Percentiles rank a stretch among this genome's conserved stretches.
phyloP scores from a whole-genome alignment of 78 protist species.

The Dictyostelium firmibasis region DNA sequence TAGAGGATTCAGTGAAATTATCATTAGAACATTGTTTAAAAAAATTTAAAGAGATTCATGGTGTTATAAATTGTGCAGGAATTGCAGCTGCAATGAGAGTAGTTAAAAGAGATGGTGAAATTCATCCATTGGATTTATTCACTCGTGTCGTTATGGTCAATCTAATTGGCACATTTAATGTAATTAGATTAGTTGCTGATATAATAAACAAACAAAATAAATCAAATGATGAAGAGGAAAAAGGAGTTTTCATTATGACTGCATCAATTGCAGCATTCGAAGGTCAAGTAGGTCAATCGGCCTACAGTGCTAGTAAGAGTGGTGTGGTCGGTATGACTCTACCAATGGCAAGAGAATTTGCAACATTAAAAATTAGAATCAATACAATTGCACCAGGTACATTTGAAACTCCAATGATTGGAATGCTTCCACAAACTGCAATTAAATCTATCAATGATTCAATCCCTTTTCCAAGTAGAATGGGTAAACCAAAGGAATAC shows the following conservation, averaged over 20 bases:
- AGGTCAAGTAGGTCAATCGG: conserved; percentile 93
- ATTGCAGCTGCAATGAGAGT: conserved; percentile 76
- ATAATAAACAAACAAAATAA: conserved; percentile 65
- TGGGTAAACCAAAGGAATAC: conserved; percentile 87
- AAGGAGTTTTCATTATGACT: conserved; percentile 89
- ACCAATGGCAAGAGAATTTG: conserved; percentile 88
- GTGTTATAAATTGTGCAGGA: conserved; percentile 92
- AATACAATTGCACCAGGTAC: conserved; percentile 92
- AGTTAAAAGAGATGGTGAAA: background rate
- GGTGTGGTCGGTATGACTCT: conserved; percentile 82
- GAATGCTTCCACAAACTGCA: conserved; percentile 72
- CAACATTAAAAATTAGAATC: conserved; percentile 85
- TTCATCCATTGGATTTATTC: conserved; percentile 55
- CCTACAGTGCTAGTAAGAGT: conserved; percentile 92
- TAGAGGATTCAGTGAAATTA: conserved; percentile 33
- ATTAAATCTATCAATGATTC: background rate
- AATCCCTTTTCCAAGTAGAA: conserved; percentile 83
- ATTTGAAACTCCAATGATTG: conserved; percentile 84
- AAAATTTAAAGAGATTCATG: conserved; percentile 82
- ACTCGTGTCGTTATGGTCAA: conserved; percentile 69
- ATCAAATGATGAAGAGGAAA: conserved; percentile 28
- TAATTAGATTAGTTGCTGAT: conserved; percentile 78
- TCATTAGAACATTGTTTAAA: conserved; percentile 59
- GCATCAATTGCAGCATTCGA: conserved; percentile 91
- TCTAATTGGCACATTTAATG: conserved; percentile 90